Conservation (phyloP, 2,329 filamentous ascomycete species). For the Lasiodiplodia sp. region DNA sequence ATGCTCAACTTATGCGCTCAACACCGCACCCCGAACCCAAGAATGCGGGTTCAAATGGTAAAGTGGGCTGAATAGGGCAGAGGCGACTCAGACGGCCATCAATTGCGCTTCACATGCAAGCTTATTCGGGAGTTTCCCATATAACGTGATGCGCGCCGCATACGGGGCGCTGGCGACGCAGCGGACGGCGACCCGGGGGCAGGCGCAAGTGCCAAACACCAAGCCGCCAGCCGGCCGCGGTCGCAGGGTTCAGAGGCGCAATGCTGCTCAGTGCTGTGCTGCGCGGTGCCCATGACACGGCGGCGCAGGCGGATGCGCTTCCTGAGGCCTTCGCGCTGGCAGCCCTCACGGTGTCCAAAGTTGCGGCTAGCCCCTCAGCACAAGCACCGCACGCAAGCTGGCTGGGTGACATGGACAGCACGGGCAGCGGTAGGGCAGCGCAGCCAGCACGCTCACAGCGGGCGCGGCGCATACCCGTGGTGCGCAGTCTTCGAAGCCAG, state of each 20-base stretch:
- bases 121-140: conserved; percentile 18
- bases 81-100: conserved; percentile 14
- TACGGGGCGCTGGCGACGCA: conserved; percentile 25
- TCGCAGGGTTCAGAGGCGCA: conserved; percentile 20
- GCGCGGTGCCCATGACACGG: conserved; percentile 20
- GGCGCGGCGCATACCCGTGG: conserved; percentile 26
- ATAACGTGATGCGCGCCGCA: conserved; percentile 27
- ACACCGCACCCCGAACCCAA: conserved; percentile 29
- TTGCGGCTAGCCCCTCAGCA: conserved; percentile 24
- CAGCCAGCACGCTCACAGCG: conserved; percentile 25
- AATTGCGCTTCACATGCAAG: conserved; percentile 28
- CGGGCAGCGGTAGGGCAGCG: conserved; percentile 24
- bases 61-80: conserved; percentile 24
- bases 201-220: conserved; percentile 26
- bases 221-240: conserved; percentile 20
- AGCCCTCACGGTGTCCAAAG: conserved; percentile 28
- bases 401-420: conserved; percentile 22
- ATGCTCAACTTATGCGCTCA: conserved; percentile 31
- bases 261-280: conserved; percentile 26
- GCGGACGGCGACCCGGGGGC: conserved; percentile 22
- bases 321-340: conserved; percentile 21
- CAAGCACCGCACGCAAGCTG: conserved; percentile 18
- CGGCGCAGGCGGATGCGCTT: conserved; percentile 18
- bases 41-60: conserved; percentile 19
- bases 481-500: conserved; percentile 29